Base-by-base conservation (phyloP, 805 yeast species). In the Yarrowia sp. region DNA sequence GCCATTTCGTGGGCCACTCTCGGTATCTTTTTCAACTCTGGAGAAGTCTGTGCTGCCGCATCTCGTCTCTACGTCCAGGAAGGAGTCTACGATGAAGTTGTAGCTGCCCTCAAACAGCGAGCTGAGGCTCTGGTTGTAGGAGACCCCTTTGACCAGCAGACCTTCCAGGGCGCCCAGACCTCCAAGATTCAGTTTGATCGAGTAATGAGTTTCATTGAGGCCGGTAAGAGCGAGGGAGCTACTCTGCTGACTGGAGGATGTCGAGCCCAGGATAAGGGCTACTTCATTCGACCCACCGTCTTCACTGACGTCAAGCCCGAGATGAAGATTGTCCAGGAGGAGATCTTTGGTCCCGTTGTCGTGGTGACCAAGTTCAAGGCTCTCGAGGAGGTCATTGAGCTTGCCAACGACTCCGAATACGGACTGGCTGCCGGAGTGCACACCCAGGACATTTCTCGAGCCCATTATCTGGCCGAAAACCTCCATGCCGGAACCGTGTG, bases 41-140 rank as follows among this genome's bases (percentile, higher is more conserved):
- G 98, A 78, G 97, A 92, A 80, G 95, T 92, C 66, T 92, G 98
- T 78, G 88, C 92, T 72, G 97, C 97, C 33, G 93, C 96, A 70
- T 91, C 97, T 52, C 86, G 98, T 79, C 79, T 92, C 69, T 89
- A 89, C 75, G 88, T 92, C 66, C 96, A 93, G 77, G 93, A 88
- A 69, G 83, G 84, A 36, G 81, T 90, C 68, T 89, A 92, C 78
- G 96, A 92, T 67, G 80, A 85, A 73, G 83, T 91, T 68, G 74
- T 90, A 65, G 79, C 78, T 41, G 83, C 79, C 69, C 85, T 89
- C 73, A 81, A 80, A 70, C 71, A 73, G 24, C 82, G 82, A 64
- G 82, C 85, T 52, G 82, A 83, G 70, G 70, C 68, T 36, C 66
- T 69, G 21, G 86, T 83, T 75, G 84, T 87, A 62, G 98, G 97